Base-by-base conservation (phyloP, 192 early-diverging fungal genomes). In the Geranomyces variabilis region DNA sequence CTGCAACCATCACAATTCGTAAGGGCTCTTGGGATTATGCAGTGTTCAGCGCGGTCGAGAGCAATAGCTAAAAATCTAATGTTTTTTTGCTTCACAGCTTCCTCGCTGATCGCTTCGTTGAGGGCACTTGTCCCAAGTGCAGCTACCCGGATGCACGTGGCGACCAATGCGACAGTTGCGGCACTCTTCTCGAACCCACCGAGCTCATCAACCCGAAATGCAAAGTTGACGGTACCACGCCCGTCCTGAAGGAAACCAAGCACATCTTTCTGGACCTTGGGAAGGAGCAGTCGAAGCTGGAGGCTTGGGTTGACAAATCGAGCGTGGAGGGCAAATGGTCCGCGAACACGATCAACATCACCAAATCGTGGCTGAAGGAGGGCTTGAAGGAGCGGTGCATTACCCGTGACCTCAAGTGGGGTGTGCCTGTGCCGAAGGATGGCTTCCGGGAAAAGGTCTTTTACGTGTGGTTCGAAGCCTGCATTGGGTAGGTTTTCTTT, bases 401-500 rank as follows among this genome's bases (percentile, higher is more conserved):
- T 70, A 99, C 96, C 44, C 91, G 97, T 59, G 97, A 99, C 70
- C 81, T 99, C 74, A 98, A 97, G 76, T 99, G 97, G 97, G 97
- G 97, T 36, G 93, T 93, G 41, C 89, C 91, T 31, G 96, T 99
- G 13, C 97, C 97, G 17, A 81, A 91, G 28, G 77, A 81, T 12
- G 93, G 91, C 19, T 94, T 85, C 63, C 88, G 94, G 67, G 80
- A 88, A 53, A 98, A 98, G 83, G 96, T 98, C 21, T 98, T 99
- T 58, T 99, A 99, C 78, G 97, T 99, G 41, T 99, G 97, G 97
- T 98, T 96, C 67, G 97, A 99, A 73, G 97, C 97, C 28, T 92
- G 91, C 63, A 95, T 99, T 68, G 97, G 97, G 53, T 84, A 73
- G 41, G 63, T 49, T 17, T 56, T 43, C 30, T 21, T 26, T 60